Evolutionary conservation across 192 early-diverging fungal species (phyloP).

Genomic region (Entophlyctis helioformis): DNA sequence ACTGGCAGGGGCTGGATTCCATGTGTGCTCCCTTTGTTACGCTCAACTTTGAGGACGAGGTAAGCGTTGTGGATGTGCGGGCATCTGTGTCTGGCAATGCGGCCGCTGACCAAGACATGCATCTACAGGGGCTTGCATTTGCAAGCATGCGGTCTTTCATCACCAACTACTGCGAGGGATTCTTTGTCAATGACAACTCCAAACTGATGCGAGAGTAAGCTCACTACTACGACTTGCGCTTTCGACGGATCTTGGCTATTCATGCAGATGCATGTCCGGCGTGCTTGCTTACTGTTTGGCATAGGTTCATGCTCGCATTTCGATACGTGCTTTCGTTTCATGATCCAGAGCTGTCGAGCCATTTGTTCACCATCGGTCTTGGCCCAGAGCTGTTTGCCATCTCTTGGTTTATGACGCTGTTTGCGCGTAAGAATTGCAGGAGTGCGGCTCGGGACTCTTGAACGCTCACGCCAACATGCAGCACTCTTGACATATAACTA

Average conservation of each 20-base stretch:
- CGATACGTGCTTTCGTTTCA: slow-evolving; percentile 54
- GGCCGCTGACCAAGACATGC: neutral
- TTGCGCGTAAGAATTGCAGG: slow-evolving; percentile 50
- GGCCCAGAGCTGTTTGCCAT: slow-evolving; percentile 66
- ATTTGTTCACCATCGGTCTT: slow-evolving; percentile 49
- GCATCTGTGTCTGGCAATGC: neutral
- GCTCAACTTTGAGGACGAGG: slow-evolving; percentile 63
- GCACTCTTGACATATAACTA: too few relatives aligned
- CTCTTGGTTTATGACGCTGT: slow-evolving; percentile 70
- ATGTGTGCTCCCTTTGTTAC: slow-evolving; percentile 63
- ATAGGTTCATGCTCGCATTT: slow-evolving; percentile 41
- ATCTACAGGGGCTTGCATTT: slow-evolving; percentile 44
- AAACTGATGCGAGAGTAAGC: slow-evolving; percentile 52
- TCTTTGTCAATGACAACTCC: slow-evolving; percentile 63
- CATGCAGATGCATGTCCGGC: neutral
- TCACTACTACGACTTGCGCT: too few relatives aligned
- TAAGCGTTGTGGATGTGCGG: neutral
- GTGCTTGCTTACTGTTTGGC: neutral
- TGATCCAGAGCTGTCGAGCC: slow-evolving; percentile 59
- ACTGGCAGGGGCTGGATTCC: slow-evolving; percentile 79
- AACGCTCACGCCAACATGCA: neutral
- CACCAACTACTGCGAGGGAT: slow-evolving; percentile 50
- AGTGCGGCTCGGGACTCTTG: slow-evolving; percentile 1
- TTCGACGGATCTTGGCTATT: neutral
- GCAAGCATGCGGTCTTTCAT: slow-evolving; percentile 52